These are phyloP conservation scores for Naganishia vishniacii DNA, from an alignment of 768 basidiomycete species.

Conservation along the genomic window DNA sequence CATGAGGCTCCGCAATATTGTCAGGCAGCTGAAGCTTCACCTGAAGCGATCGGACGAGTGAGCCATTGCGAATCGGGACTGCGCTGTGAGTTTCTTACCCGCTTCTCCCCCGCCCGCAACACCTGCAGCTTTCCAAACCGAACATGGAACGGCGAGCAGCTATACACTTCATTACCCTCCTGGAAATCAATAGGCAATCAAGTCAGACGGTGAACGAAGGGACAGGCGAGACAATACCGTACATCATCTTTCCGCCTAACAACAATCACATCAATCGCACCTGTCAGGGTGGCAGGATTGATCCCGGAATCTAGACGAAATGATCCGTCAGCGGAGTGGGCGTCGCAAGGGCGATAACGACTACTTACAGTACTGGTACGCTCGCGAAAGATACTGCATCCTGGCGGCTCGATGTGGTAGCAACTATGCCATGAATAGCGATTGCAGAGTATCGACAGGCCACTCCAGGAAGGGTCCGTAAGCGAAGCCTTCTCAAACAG, in stretches of 20 bases:
- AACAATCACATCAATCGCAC: conserved; percentile 98
- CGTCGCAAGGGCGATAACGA: neutral
- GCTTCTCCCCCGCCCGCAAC: conserved; percentile 85
- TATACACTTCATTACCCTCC: conserved; percentile 51
- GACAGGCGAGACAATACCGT: neutral
- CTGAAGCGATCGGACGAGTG: conserved; percentile 49
- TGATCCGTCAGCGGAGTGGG: neutral
- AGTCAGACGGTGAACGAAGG: neutral
- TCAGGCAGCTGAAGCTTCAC: conserved; percentile 71
- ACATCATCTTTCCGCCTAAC: conserved; percentile 64
- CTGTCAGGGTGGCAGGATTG: conserved; percentile 93
- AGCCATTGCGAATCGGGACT: neutral
- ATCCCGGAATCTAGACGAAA: conserved; percentile 53
- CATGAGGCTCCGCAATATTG: conserved; percentile 51
- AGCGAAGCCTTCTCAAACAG: no score
- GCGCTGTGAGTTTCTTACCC: conserved; percentile 53
- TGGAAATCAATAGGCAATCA: neutral
- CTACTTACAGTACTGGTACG: conserved; percentile 49
- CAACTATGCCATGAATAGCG: conserved; percentile 15
- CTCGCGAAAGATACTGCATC: conserved; percentile 50
- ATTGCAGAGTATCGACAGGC: no score
- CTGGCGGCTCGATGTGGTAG: neutral
- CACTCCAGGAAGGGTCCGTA: no score
- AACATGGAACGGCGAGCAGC: conserved; percentile 93
- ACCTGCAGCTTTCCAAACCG: conserved; percentile 97